Conservation (phyloP, 441 rosid genomes). For the Bocquillonia castaneifolia region DNA sequence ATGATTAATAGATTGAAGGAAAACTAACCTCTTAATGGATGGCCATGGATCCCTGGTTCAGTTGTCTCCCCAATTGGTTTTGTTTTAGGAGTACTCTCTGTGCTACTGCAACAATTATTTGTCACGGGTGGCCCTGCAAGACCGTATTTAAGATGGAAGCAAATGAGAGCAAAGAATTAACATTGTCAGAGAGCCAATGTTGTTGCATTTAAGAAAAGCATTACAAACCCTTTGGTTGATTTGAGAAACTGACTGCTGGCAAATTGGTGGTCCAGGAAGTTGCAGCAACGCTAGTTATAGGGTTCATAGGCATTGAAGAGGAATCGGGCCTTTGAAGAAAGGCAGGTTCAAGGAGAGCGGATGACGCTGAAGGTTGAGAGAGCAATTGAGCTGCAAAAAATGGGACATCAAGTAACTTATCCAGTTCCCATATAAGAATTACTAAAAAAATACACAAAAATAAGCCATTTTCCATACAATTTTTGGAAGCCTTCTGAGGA, state of each 20-base stretch:
- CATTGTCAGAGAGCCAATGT: not conserved
- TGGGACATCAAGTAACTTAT: not conserved
- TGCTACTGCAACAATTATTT: conserved; percentile 69
- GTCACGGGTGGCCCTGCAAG: conserved; percentile 41
- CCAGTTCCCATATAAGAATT: not conserved
- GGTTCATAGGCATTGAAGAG: conserved; percentile 51
- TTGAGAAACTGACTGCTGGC: conserved; percentile 48
- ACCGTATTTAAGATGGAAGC: conserved; percentile 17
- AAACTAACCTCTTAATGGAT: conserved; percentile 59
- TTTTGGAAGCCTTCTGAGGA: conserved; percentile 82
- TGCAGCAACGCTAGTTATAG: conserved; percentile 40
- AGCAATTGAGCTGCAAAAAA: conserved; percentile 20
- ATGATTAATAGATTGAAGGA: not conserved
- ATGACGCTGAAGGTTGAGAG: conserved; percentile 49
- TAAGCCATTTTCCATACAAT: conserved; percentile 33
- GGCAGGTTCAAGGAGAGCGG: conserved; percentile 51
- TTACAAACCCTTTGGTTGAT: conserved; percentile 46
- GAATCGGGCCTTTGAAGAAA: conserved; percentile 50
- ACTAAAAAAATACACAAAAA: not conserved
- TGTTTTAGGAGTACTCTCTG: conserved; percentile 57
- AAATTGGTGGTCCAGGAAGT: conserved; percentile 58
- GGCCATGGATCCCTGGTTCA: conserved; percentile 52
- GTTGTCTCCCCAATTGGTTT: conserved; percentile 37
- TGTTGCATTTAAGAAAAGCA: not conserved
- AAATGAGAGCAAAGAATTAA: conserved; percentile 11